These are phyloP conservation scores for Termitomyces sp. DNA, from an alignment of 768 basidiomycete species.

Conservation along the genomic window DNA sequence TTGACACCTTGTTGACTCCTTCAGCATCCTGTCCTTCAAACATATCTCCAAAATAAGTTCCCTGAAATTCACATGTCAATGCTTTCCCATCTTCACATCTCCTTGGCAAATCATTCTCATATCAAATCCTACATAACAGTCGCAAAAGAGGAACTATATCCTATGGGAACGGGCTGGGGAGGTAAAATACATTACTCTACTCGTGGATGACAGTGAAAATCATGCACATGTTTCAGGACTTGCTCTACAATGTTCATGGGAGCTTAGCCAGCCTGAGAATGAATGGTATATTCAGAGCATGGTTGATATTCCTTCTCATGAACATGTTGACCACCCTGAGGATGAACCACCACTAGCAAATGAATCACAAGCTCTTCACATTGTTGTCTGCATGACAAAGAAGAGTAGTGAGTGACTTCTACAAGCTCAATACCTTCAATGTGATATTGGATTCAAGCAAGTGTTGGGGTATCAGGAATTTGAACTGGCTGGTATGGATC, in stretches of 20 bases:
- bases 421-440: background rate
- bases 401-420: background rate
- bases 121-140: too few species aligned
- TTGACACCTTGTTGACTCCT: too few species aligned
- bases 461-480: background rate
- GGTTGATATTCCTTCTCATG: background rate
- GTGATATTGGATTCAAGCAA: background rate
- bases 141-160: too few species aligned
- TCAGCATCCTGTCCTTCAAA: too few species aligned
- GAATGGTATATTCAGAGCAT: background rate
- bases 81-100: too few species aligned
- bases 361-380: background rate
- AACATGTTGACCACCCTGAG: background rate
- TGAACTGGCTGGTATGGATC: background rate
- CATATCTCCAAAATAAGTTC: too few species aligned
- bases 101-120: too few species aligned
- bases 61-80: too few species aligned
- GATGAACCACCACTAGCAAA: background rate
- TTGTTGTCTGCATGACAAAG: background rate
- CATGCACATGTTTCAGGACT: too few species aligned
- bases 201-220: too few species aligned
- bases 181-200: too few species aligned
- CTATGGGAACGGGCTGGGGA: too few species aligned
- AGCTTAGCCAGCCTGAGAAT: background rate
- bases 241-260: background rate